Percentiles rank a stretch among this genome's conserved stretches.
phyloP scores from a whole-genome alignment of 2,329 filamentous ascomycete genomes.

The Diaporthe sp. region DNA sequence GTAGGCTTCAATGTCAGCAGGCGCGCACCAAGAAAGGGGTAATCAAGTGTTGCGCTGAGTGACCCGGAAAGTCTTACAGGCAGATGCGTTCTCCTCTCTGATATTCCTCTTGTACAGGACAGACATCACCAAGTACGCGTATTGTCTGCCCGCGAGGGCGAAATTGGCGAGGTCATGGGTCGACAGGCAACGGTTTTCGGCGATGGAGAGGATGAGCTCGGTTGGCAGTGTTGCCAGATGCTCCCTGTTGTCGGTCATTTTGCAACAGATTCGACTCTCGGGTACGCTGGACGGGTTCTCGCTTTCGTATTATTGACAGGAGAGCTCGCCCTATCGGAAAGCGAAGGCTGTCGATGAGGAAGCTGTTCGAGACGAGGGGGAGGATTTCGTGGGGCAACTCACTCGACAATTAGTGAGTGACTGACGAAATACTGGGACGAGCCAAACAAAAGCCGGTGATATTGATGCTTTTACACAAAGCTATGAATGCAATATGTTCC shows the following conservation, averaged over 20 bases:
- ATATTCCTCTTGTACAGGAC: slow-evolving; percentile 1
- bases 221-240: not conserved
- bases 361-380: too few relatives aligned
- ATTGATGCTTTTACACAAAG: not conserved
- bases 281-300: not conserved
- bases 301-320: not conserved
- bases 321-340: not conserved
- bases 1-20: not conserved
- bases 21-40: not conserved
- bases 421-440: not conserved
- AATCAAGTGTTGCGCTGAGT: not conserved
- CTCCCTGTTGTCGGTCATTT: not conserved
- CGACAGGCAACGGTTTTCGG: not conserved
- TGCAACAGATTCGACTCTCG: not conserved
- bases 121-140: not conserved
- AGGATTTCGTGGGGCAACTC: not conserved
- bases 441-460: not conserved
- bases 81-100: slow-evolving; percentile 3
- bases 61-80: not conserved
- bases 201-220: not conserved
- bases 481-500: not conserved
- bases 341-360: too few relatives aligned
- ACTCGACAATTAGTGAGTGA: not conserved
- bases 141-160: not conserved
- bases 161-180: not conserved